phyloP scores from a whole-genome alignment of 108 stramenopile genomes.

The Asterionellopsis glacialis region DNA sequence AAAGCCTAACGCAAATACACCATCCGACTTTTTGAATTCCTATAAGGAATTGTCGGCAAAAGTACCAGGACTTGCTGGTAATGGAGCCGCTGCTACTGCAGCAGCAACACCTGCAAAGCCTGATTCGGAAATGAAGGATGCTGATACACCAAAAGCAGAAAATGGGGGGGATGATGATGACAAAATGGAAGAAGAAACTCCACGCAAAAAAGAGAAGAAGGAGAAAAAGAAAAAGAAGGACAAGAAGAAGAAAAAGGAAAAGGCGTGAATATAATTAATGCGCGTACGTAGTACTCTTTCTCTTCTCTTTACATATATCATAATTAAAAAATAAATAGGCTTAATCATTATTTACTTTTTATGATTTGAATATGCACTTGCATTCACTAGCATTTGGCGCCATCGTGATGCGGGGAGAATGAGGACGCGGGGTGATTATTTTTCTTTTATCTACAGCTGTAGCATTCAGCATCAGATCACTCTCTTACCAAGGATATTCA shows the following conservation, averaged over 20 bases:
- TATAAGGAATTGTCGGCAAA: constrained; percentile 72
- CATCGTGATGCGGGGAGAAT: too few relatives aligned
- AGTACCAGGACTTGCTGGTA: constrained; percentile 34
- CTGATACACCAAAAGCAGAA: constrained; percentile 22
- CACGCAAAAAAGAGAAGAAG: constrained; percentile 34
- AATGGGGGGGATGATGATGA: constrained; percentile 27
- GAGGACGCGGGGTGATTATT: too few relatives aligned
- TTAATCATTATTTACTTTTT: too few relatives aligned
- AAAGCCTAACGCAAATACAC: constrained; percentile 95
- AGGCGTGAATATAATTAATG: background rate
- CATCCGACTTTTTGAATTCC: constrained; percentile 83
- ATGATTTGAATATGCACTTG: too few relatives aligned
- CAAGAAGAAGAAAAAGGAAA: constrained; percentile 32
- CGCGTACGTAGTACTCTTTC: too few relatives aligned
- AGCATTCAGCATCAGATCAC: too few relatives aligned
- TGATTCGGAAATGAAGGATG: constrained; percentile 12
- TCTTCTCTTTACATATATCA: too few relatives aligned
- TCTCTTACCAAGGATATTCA: too few relatives aligned
- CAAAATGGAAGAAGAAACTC: constrained; percentile 6
- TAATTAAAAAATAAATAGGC: too few relatives aligned
- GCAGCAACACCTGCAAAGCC: constrained; percentile 18
- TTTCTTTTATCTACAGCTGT: too few relatives aligned
- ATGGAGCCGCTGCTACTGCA: constrained; percentile 16
- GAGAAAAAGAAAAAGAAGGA: constrained; percentile 80
- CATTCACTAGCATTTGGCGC: too few relatives aligned